phyloP scores from a whole-genome alignment of 257 asterid species.

The Paulownia fortunei region DNA sequence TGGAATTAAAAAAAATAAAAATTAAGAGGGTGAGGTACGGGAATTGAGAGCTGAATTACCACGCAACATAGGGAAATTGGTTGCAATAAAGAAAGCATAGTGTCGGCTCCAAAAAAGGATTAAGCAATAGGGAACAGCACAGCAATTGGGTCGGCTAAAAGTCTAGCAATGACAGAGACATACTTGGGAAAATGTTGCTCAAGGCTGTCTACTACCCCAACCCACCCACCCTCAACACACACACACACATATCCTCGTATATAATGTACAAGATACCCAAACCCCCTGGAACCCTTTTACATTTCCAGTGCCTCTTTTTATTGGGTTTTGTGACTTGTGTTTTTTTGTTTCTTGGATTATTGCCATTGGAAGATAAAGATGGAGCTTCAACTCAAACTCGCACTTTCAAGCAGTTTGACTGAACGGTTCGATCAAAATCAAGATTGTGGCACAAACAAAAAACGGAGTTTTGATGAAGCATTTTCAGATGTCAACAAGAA shows the following conservation, averaged over 20 bases:
- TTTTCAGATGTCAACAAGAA: slow-evolving; percentile 28
- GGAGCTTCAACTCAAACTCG: slow-evolving; percentile 65
- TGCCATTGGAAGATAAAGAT: slow-evolving; percentile 24
- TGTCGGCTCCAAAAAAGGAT: slow-evolving; percentile 49
- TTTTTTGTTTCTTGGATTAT: not conserved
- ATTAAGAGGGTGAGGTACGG: no score
- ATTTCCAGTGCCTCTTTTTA: not conserved
- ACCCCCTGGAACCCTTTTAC: not conserved
- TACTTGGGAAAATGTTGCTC: slow-evolving; percentile 43
- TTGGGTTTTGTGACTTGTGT: not conserved
- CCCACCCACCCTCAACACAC: not conserved
- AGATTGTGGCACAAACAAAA: slow-evolving; percentile 19
- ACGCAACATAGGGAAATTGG: slow-evolving; percentile 8
- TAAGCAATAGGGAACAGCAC: slow-evolving; percentile 44
- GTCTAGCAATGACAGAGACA: slow-evolving; percentile 59
- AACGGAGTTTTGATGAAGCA: slow-evolving; percentile 35
- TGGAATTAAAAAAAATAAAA: no score
- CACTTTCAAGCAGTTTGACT: slow-evolving; percentile 37
- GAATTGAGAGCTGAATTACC: slow-evolving; percentile 26
- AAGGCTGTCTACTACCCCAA: not conserved
- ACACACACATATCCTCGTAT: not conserved
- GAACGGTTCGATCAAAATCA: slow-evolving; percentile 43
- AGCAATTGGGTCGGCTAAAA: slow-evolving; percentile 66
- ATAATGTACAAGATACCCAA: not conserved
- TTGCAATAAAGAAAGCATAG: slow-evolving; percentile 11